A percentile compares a stretch with the other conserved stretches of the same genome.
phyloP scores from a whole-genome alignment of 2,329 filamentous ascomycete species.

The Diplocarpon mali region DNA sequence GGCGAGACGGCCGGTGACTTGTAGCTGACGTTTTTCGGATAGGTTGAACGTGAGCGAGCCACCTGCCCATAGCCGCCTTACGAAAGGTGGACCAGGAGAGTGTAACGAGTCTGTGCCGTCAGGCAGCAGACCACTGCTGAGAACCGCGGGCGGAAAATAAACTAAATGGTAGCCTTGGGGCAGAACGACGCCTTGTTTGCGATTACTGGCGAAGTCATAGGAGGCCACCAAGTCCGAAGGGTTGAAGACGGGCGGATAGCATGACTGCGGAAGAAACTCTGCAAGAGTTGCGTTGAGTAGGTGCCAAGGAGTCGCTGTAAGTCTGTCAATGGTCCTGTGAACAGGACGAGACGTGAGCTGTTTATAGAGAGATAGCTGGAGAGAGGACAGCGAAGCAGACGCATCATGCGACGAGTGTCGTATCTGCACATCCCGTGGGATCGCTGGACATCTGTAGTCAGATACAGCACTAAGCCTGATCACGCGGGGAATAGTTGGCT shows the following conservation, averaged over 20 bases:
- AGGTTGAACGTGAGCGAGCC: slow-evolving; percentile 51
- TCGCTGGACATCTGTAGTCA: neutral
- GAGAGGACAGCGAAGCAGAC: neutral
- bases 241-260: slow-evolving; percentile 15
- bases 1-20: slow-evolving; percentile 29
- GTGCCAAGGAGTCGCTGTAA: slow-evolving; percentile 51
- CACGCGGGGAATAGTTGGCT: slow-evolving; percentile 2
- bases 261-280: slow-evolving; percentile 38
- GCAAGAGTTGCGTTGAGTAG: slow-evolving; percentile 53
- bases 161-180: slow-evolving; percentile 70
- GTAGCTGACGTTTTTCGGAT: slow-evolving; percentile 11
- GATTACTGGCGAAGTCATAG: neutral
- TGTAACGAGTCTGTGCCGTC: slow-evolving; percentile 82
- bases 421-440: neutral
- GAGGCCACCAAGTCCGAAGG: neutral
- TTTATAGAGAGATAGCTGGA: slow-evolving; percentile 13
- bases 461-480: neutral
- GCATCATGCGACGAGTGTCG: neutral
- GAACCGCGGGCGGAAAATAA: slow-evolving; percentile 69
- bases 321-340: slow-evolving; percentile 34
- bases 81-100: slow-evolving; percentile 60
- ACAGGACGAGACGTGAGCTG: slow-evolving; percentile 17
- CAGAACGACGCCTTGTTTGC: slow-evolving; percentile 1
- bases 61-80: slow-evolving; percentile 79
- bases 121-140: slow-evolving; percentile 49